Percentiles rank a stretch among this genome's conserved stretches.
Conservation (phyloP, 257 asterid species). For the Prunella vulgaris region DNA sequence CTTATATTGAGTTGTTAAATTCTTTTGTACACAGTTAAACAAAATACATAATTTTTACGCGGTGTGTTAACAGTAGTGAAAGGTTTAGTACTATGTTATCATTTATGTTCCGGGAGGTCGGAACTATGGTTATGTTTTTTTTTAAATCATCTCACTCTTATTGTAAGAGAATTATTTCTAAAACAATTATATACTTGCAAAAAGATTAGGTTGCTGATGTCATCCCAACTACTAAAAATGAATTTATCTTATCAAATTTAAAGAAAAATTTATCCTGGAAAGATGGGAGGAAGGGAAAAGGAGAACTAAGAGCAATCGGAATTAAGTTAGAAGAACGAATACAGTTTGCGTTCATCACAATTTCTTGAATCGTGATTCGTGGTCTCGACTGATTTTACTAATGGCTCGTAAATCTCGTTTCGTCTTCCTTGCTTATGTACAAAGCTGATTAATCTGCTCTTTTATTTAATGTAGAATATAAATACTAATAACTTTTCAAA, state of each 20-base stretch:
- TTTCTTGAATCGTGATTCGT: not conserved
- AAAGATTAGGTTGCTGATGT: not conserved
- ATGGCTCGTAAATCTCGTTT: not conserved
- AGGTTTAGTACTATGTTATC: not conserved
- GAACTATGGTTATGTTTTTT: not conserved
- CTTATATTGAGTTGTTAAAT: not conserved
- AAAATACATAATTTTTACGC: not conserved
- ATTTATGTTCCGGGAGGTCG: too few relatives aligned
- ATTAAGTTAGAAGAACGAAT: not conserved
- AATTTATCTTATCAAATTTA: not conserved
- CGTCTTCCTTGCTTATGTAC: not conserved
- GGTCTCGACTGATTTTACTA: not conserved
- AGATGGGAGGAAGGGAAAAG: not conserved
- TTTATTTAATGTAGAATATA: conserved; percentile 4
- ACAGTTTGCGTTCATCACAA: not conserved
- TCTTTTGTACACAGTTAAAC: not conserved
- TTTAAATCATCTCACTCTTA: not conserved
- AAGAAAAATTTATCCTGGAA: not conserved
- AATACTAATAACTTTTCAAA: not conserved
- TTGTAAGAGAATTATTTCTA: not conserved
- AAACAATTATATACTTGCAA: not conserved
- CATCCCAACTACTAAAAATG: not conserved
- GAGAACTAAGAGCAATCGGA: too few relatives aligned
- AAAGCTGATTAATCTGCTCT: not conserved
- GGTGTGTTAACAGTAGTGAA: not conserved